Percentiles rank a stretch among this genome's conserved stretches.
phyloP scores from a whole-genome alignment of 1,139 yeast genomes.

The Kazachstania sp. region DNA sequence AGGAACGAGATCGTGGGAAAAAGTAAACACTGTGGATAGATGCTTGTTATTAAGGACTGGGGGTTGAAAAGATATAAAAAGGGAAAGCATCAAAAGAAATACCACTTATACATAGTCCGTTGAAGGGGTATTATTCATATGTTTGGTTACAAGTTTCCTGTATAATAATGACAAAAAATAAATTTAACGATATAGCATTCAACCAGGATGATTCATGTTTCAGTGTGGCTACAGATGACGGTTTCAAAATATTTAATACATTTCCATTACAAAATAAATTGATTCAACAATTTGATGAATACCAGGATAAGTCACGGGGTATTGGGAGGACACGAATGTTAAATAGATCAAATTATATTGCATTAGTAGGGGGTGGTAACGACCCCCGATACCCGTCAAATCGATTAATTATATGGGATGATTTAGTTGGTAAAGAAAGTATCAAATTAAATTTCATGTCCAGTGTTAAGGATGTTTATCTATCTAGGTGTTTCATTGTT shows the following conservation, averaged over 20 bases:
- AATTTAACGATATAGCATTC: slow-evolving; percentile 35
- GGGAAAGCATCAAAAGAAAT: too few relatives aligned
- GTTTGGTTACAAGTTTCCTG: not conserved
- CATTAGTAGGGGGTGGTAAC: slow-evolving; percentile 81
- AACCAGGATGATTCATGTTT: slow-evolving; percentile 90
- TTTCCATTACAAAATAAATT: slow-evolving; percentile 81
- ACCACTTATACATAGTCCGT: too few relatives aligned
- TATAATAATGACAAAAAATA: not conserved
- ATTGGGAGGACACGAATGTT: slow-evolving; percentile 75
- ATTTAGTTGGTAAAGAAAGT: slow-evolving; percentile 68
- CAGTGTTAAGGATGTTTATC: slow-evolving; percentile 62
- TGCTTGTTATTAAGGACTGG: too few relatives aligned
- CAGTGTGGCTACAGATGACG: slow-evolving; percentile 72
- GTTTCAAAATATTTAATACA: slow-evolving; percentile 79
- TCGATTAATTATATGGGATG: slow-evolving; percentile 85
- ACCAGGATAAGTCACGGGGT: slow-evolving; percentile 35
- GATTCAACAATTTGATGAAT: slow-evolving; percentile 43
- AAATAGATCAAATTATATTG: slow-evolving; percentile 82
- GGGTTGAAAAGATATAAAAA: too few relatives aligned
- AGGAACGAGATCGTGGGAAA: too few relatives aligned
- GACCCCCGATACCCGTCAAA: slow-evolving; percentile 70
- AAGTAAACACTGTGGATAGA: too few relatives aligned
- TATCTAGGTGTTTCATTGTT: slow-evolving; percentile 68
- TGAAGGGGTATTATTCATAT: not conserved
- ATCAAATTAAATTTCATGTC: slow-evolving; percentile 64